Evolutionary conservation across 2,329 filamentous ascomycete species (phyloP).

Genomic region (Capronia coronata): DNA sequence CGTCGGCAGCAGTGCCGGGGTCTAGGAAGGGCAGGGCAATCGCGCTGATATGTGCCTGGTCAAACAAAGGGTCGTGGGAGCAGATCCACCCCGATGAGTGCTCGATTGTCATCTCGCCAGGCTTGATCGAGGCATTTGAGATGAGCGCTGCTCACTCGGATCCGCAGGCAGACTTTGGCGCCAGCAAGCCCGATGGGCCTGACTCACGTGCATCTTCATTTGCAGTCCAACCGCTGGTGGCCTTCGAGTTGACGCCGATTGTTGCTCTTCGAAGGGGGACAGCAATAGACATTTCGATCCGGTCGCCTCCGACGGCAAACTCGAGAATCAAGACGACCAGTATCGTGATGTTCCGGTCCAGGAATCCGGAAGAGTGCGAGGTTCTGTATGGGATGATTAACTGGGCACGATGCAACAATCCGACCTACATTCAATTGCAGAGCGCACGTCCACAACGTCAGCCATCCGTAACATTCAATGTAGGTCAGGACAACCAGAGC

Average conservation of each 20-base stretch:
- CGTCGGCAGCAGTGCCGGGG: constrained; percentile 33
- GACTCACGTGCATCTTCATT: constrained; percentile 26
- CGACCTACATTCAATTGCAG: constrained; percentile 75
- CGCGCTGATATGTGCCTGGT: constrained; percentile 58
- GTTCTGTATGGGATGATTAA: constrained; percentile 82
- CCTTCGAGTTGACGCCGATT: constrained; percentile 81
- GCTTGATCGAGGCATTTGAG: constrained; percentile 59
- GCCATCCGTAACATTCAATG: constrained; percentile 45
- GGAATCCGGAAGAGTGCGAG: constrained; percentile 69
- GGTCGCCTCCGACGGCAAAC: constrained; percentile 70
- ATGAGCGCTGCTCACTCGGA: constrained; percentile 44
- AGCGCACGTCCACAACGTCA: constrained; percentile 58
- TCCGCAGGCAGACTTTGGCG: constrained; percentile 22
- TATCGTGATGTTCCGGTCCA: constrained; percentile 86
- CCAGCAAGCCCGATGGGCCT: constrained; percentile 29
- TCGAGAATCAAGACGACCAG: constrained; percentile 63
- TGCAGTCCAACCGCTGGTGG: constrained; percentile 49
- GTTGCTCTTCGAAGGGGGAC: constrained; percentile 88
- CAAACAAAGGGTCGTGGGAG: constrained; percentile 58
- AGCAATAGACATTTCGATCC: constrained; percentile 86
- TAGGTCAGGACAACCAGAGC: constrained; percentile 51
- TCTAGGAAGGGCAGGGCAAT: constrained; percentile 50
- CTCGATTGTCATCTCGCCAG: constrained; percentile 56
- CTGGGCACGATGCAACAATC: constrained; percentile 81
- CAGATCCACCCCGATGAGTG: constrained; percentile 57